A percentile compares a stretch with the other conserved stretches of the same genome.
Evolutionary conservation across 164 flowering plant genomes (phyloP).

Genomic region (Nymphaea thermarum): DNA sequence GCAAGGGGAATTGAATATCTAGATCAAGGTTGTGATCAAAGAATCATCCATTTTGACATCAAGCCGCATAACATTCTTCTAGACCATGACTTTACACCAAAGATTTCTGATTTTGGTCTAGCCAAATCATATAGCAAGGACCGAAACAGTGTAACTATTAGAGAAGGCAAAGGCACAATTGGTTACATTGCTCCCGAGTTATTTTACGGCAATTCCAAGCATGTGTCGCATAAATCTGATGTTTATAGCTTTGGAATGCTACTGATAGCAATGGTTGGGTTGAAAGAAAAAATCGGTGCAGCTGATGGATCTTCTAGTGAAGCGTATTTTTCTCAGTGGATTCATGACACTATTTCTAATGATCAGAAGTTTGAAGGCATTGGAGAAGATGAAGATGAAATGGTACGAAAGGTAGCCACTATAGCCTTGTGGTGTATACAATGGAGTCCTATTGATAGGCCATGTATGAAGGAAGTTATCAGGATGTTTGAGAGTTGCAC

Average conservation of each 20-base stretch:
- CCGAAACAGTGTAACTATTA: not conserved
- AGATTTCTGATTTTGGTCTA: slow-evolving; percentile 7
- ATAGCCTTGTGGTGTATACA: slow-evolving; percentile 12
- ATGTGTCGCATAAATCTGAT: slow-evolving; percentile 6
- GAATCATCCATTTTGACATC: slow-evolving; percentile 4
- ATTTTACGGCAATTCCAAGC: not conserved
- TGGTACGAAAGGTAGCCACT: slow-evolving; percentile 7
- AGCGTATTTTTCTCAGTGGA: slow-evolving; percentile 3
- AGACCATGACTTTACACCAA: slow-evolving; percentile 3
- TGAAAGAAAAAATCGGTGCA: not conserved
- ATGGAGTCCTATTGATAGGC: slow-evolving; percentile 8
- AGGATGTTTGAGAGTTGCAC: slow-evolving; percentile 6
- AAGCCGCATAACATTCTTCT: slow-evolving; percentile 8
- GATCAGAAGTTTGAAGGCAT: not conserved
- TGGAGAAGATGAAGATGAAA: slow-evolving; percentile 3
- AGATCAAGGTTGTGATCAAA: slow-evolving; percentile 1
- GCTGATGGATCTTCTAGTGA: slow-evolving; percentile 2
- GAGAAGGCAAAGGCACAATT: not conserved
- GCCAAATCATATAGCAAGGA: slow-evolving; percentile 3
- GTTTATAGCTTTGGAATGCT: slow-evolving; percentile 9
- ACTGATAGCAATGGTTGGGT: not conserved
- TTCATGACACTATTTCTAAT: not conserved
- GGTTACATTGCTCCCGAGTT: slow-evolving; percentile 5
- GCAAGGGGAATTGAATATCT: slow-evolving; percentile 4
- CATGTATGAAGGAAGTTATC: slow-evolving; percentile 7